These are phyloP conservation scores for Cetraspora pellucida DNA, from an alignment of 192 early-diverging fungal genomes.

Conservation along the genomic window DNA sequence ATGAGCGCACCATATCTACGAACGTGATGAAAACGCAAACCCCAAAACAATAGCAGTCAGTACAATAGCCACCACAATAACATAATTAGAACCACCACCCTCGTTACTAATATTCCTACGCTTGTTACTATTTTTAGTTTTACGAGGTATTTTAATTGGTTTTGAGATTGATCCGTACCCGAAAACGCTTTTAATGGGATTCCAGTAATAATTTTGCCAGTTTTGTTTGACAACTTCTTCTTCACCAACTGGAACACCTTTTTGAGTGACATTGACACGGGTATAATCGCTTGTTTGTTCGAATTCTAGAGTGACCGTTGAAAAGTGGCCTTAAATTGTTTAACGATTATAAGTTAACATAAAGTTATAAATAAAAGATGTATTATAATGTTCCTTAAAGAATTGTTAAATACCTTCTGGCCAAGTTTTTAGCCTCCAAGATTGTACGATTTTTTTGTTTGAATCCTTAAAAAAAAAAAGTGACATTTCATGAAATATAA, in stretches of 20 bases:
- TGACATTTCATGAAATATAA: neutral
- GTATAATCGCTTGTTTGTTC: conserved; percentile 70
- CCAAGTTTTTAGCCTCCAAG: conserved; percentile 88
- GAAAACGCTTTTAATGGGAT: conserved; percentile 87
- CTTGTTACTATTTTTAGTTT: conserved; percentile 8
- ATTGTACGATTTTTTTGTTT: conserved; percentile 80
- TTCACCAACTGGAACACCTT: conserved; percentile 85
- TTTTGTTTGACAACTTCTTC: conserved; percentile 82
- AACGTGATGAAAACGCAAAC: conserved; percentile 41
- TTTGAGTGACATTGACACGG: conserved; percentile 73
- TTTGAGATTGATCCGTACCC: conserved; percentile 61
- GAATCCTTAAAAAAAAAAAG: conserved; percentile 37
- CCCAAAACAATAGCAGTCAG: conserved; percentile 52
- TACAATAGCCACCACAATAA: conserved; percentile 35
- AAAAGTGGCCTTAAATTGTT: conserved; percentile 66
- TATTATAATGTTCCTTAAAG: neutral
- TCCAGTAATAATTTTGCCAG: conserved; percentile 94
- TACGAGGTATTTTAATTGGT: neutral
- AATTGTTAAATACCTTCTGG: conserved; percentile 51
- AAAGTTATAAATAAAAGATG: neutral
- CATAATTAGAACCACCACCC: conserved; percentile 8
- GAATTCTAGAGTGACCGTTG: conserved; percentile 76
- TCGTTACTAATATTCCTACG: neutral
- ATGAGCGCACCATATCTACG: conserved; percentile 33
- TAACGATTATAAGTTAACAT: neutral